A percentile compares a stretch with the other conserved stretches of the same genome.
Conservation (phyloP, 306 rosid genomes). For the Pterocarpus macrocarpus region DNA sequence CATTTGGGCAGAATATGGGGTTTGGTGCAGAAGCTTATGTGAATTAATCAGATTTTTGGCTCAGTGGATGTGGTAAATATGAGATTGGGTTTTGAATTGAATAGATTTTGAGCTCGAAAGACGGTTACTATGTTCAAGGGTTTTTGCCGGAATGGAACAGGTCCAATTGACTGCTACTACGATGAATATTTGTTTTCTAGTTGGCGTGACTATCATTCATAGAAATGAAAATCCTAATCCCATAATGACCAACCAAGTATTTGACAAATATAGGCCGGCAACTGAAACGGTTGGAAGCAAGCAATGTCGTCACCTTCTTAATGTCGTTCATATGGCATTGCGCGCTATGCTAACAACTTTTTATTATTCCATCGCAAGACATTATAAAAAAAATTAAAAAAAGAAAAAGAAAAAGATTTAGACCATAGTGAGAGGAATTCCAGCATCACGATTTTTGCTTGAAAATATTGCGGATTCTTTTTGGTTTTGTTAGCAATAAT, state of each 20-base stretch:
- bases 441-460: not conserved
- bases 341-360: not conserved
- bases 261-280: slow-evolving; percentile 63
- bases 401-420: too few relatives aligned
- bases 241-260: slow-evolving; percentile 18
- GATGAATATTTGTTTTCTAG: slow-evolving; percentile 48
- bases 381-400: too few relatives aligned
- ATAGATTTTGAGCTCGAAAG: slow-evolving; percentile 46
- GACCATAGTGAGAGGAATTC: not conserved
- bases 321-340: slow-evolving; percentile 48
- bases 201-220: slow-evolving; percentile 27
- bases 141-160: slow-evolving; percentile 49
- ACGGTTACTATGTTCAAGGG: slow-evolving; percentile 30
- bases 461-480: not conserved
- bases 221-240: slow-evolving; percentile 15
- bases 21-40: slow-evolving; percentile 24
- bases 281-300: slow-evolving; percentile 29
- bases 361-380: too few relatives aligned
- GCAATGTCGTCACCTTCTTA: slow-evolving; percentile 52
- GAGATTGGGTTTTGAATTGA: slow-evolving; percentile 26
- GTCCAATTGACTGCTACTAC: slow-evolving; percentile 61
- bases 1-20: slow-evolving; percentile 54
- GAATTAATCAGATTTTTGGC: slow-evolving; percentile 4
- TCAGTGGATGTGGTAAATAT: slow-evolving; percentile 2
- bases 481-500: not conserved